These are phyloP conservation scores for Mucor racemosus DNA, from an alignment of 371 early-diverging fungal species.

Conservation along the genomic window DNA sequence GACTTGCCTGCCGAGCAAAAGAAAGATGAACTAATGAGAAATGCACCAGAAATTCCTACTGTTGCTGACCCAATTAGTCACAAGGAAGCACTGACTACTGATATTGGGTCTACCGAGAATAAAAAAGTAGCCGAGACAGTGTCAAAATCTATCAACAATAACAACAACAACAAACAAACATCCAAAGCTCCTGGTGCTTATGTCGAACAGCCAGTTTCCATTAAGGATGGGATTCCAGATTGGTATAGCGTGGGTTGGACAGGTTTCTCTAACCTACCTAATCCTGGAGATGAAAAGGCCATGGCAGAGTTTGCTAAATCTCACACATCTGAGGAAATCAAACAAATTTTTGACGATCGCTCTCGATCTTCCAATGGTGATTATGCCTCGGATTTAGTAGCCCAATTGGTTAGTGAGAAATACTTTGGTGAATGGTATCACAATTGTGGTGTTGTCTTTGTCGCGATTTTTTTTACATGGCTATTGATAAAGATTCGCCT, in stretches of 20 bases:
- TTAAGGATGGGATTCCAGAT: slow-evolving; percentile 22
- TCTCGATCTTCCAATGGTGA: slow-evolving; percentile 29
- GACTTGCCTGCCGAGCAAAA: slow-evolving; percentile 35
- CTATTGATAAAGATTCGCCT: slow-evolving; percentile 37
- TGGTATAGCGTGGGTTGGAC: slow-evolving; percentile 51
- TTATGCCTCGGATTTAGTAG: slow-evolving; percentile 33
- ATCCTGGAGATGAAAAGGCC: slow-evolving; percentile 47
- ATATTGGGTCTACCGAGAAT: slow-evolving; percentile 9
- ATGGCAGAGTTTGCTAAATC: slow-evolving; percentile 28
- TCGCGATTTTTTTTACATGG: slow-evolving; percentile 48
- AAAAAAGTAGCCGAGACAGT: slow-evolving; percentile 7
- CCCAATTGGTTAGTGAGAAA: slow-evolving; percentile 44
- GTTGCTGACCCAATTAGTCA: not conserved
- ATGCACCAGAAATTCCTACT: not conserved
- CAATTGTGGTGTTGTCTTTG: slow-evolving; percentile 40
- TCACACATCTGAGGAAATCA: slow-evolving; percentile 26
- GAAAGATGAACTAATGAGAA: slow-evolving; percentile 18
- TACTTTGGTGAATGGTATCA: slow-evolving; percentile 57
- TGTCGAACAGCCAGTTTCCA: slow-evolving; percentile 14
- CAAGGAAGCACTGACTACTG: not conserved
- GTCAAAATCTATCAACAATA: not conserved
- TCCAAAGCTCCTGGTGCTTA: slow-evolving; percentile 21
- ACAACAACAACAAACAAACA: not conserved
- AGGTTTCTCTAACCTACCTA: slow-evolving; percentile 44
- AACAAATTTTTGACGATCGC: slow-evolving; percentile 30